Percentiles rank a stretch among this genome's conserved stretches.
phyloP scores from a whole-genome alignment of 768 basidiomycete genomes.

The Cystofilobasidium macerans region DNA sequence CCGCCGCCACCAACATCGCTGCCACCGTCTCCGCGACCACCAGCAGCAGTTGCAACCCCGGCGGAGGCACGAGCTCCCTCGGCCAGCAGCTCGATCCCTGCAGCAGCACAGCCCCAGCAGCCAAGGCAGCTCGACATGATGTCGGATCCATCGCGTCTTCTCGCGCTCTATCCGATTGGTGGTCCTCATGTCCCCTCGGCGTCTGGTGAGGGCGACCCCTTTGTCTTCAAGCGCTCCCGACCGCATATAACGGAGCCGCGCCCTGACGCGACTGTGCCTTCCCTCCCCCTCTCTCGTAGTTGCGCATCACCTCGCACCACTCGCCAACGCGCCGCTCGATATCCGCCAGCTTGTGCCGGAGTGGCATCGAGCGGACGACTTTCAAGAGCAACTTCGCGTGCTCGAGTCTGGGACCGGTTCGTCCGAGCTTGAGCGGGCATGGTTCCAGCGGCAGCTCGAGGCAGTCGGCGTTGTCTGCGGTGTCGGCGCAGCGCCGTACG shows the following conservation, averaged over 20 bases:
- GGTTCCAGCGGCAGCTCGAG: conserved; percentile 12
- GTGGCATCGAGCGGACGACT: conserved; percentile 7
- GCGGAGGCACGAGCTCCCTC: neutral
- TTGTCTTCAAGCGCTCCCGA: neutral
- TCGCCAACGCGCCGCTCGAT: conserved; percentile 10
- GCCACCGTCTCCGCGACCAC: no score
- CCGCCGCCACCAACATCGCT: no score
- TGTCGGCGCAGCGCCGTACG: no score
- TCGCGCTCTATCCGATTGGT: conserved; percentile 21
- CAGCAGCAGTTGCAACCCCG: no score
- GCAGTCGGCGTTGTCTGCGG: neutral
- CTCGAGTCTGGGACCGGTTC: neutral
- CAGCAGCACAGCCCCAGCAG: neutral
- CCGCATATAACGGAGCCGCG: neutral
- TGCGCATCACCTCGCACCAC: conserved; percentile 14
- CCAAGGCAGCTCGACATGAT: conserved; percentile 17
- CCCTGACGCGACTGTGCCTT: neutral
- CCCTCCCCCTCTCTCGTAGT: neutral
- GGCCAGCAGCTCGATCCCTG: neutral
- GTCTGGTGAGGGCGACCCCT: neutral
- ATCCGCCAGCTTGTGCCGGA: conserved; percentile 3
- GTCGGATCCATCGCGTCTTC: conserved; percentile 20
- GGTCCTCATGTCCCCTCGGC: conserved; percentile 16
- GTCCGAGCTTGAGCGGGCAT: conserved; percentile 13
- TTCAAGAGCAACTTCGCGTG: neutral